Base-by-base conservation (phyloP, 352 stramenopile species). In the Globisporangium echinulatum region DNA sequence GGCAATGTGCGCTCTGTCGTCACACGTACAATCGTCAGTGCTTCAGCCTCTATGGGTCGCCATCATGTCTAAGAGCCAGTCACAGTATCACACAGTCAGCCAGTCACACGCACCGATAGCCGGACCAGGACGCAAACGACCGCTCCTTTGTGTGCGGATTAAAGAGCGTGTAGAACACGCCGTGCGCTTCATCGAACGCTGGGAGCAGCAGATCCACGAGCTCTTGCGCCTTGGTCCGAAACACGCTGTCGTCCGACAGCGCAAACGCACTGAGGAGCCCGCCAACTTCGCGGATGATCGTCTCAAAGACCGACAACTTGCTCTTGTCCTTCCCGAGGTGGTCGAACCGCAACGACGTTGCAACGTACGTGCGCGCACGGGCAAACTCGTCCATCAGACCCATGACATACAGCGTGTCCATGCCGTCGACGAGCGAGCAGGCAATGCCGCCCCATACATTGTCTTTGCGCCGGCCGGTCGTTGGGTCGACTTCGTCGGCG, bases 381-480 rank as follows among this genome's bases (percentile, higher is more conserved):
- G 76, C 61, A 62, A 98, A 99, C 63, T 98, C 95, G 14, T 96
- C 87, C 58, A 92, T 78, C 33, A 87, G 58, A n/a, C 77, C 93
- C 96, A 99, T 98, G 54, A 99, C 80, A 83, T 89, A 99, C 10
- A 99, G 77, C 64, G 97, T 99, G 71, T 99, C 96, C 49, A 99
- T 78, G 10, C 79, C 79, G 72, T 99, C 96, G 7, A 99, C 87
- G 19, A 99, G 61, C 19, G 91, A 97, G 25, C 92, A 84, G 1
- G 87, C 88, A 48, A 98, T 94, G 56, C 76, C 79, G 9, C 94
- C 94, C 89, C 91, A 98, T 10, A 90, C 82, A 36, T 96, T 81
- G 53, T 96, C 74, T 14, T 65, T 66, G 42, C 84, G 79, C 40
- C 42, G 59, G 39, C 79, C 77, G 19, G 74, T 81, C 49, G 90